These are phyloP conservation scores for Platanthera zijinensis DNA, from an alignment of 106 monocot genomes.

Conservation along the genomic window DNA sequence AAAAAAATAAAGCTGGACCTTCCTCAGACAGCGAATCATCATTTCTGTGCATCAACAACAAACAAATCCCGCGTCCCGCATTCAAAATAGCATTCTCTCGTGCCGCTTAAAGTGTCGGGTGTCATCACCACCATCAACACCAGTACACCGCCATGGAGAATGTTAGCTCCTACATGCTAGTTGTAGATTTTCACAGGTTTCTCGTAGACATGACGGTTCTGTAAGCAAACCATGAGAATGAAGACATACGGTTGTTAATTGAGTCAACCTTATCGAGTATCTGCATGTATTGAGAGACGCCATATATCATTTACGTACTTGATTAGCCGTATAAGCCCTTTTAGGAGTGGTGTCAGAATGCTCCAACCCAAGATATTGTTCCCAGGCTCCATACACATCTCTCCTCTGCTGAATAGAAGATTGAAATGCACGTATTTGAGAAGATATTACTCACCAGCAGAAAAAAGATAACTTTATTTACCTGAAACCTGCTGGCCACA, in stretches of 20 bases:
- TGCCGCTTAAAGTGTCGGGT: too few relatives aligned
- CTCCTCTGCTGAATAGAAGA: constrained; percentile 7
- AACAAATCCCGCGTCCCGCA: too few relatives aligned
- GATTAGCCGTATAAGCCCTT: constrained; percentile 46
- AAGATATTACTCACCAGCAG: background rate
- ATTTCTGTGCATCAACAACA: too few relatives aligned
- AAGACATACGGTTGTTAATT: background rate
- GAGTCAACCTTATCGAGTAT: too few relatives aligned
- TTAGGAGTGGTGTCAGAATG: constrained; percentile 86
- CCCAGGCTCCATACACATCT: constrained; percentile 91
- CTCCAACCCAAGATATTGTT: constrained; percentile 93
- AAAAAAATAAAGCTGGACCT: too few relatives aligned
- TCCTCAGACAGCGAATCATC: too few relatives aligned
- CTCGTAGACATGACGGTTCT: constrained; percentile 44
- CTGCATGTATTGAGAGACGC: too few relatives aligned
- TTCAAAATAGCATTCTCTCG: too few relatives aligned
- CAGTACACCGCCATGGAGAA: too few relatives aligned
- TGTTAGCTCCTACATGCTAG: constrained; percentile 9
- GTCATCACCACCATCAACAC: too few relatives aligned
- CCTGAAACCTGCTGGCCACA: constrained; percentile 71
- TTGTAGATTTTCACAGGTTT: constrained; percentile 76
- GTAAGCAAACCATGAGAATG: background rate
- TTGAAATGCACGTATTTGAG: too few relatives aligned
- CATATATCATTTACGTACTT: background rate
- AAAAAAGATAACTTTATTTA: constrained; percentile 3